These are phyloP conservation scores for Fusarium sambucinum DNA, from an alignment of 2,329 filamentous ascomycete species.

Conservation along the genomic window DNA sequence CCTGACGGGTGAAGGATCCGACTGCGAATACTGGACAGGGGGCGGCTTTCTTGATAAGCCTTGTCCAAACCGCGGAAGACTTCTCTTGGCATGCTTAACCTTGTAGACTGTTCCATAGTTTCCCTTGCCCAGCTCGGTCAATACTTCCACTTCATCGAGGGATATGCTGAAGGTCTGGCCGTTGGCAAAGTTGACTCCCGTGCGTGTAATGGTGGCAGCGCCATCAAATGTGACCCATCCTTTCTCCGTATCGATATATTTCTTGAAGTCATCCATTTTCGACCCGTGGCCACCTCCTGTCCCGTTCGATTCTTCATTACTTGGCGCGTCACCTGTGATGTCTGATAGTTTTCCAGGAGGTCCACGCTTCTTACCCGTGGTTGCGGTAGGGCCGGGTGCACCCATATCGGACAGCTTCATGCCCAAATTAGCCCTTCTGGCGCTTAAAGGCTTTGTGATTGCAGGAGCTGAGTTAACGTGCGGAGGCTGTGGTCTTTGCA, in stretches of 20 bases:
- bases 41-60: constrained; percentile 65
- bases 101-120: constrained; percentile 99
- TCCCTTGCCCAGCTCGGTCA: constrained; percentile 95
- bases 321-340: constrained; percentile 48
- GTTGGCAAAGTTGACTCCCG: constrained; percentile 91
- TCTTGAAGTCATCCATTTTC: constrained; percentile 71
- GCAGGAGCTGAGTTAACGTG: constrained; percentile 67
- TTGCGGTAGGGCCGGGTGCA: constrained; percentile 36
- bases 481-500: constrained; percentile 60
- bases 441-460: constrained; percentile 70
- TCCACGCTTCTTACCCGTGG: constrained; percentile 49
- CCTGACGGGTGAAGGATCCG: constrained; percentile 52
- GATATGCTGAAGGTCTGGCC: constrained; percentile 94
- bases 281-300: constrained; percentile 55
- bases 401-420: constrained; percentile 71
- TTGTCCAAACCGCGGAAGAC: constrained; percentile 68
- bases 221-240: constrained; percentile 93
- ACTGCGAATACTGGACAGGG: constrained; percentile 54
- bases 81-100: constrained; percentile 83
- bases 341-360: constrained; percentile 60
- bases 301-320: constrained; percentile 51
- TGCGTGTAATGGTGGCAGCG: constrained; percentile 88
- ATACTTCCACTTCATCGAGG: constrained; percentile 91
- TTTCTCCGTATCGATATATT: constrained; percentile 91
- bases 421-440: constrained; percentile 66